phyloP scores from a whole-genome alignment of 1,139 yeast genomes.

The Yamadazyma atmosphaerica region DNA sequence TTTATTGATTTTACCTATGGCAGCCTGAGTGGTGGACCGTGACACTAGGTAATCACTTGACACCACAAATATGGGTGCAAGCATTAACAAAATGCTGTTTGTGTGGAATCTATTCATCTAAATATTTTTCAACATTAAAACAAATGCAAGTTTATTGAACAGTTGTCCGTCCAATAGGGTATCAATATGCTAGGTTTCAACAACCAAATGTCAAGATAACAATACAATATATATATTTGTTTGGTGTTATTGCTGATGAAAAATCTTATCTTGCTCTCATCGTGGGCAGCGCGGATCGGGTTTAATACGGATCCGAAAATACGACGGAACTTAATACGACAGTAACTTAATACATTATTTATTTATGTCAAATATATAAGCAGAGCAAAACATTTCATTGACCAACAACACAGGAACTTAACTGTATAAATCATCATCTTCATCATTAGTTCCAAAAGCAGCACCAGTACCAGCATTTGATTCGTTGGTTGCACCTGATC shows the following conservation, averaged over 20 bases:
- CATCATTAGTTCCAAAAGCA: constrained; percentile 71
- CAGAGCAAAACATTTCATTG: not conserved
- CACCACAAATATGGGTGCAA: constrained; percentile 27
- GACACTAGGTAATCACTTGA: constrained; percentile 26
- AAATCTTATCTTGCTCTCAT: not conserved
- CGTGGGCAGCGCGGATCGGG: not conserved
- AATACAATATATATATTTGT: not conserved
- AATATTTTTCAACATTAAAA: not conserved
- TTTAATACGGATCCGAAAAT: too few species aligned
- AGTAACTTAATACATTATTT: too few species aligned
- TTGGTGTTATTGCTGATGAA: not conserved
- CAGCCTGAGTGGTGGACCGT: constrained; percentile 21
- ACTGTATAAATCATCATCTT: constrained; percentile 92
- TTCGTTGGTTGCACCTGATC: constrained; percentile 14
- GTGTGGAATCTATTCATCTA: constrained; percentile 17
- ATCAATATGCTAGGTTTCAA: too few species aligned
- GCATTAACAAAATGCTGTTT: constrained; percentile 22
- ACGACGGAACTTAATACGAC: too few species aligned
- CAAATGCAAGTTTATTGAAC: too few species aligned
- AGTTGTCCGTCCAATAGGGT: not conserved
- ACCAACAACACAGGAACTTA: constrained; percentile 23
- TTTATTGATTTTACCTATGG: constrained; percentile 16
- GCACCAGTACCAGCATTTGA: constrained; percentile 22
- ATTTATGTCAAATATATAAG: not conserved
- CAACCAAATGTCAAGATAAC: not conserved